These are phyloP conservation scores for Avena atlantica DNA, from an alignment of 176 grass and related monocot species.

Conservation along the genomic window DNA sequence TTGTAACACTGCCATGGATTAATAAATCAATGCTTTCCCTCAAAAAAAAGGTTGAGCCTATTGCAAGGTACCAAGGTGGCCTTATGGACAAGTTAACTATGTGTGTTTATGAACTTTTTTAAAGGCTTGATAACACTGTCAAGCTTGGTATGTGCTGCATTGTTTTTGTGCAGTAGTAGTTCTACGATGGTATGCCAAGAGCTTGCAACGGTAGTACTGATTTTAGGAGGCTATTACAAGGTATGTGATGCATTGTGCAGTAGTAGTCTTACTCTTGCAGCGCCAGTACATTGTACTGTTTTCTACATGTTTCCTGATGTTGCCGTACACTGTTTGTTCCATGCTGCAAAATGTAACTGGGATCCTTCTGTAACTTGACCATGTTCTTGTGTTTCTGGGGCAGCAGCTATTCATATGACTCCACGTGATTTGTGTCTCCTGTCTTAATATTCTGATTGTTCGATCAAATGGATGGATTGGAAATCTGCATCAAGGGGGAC, in stretches of 20 bases:
- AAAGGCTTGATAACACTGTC: not conserved
- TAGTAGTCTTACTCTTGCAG: not conserved
- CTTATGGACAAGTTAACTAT: not conserved
- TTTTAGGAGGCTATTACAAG: not conserved
- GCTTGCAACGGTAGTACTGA: not conserved
- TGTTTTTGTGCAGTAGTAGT: not conserved
- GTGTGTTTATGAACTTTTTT: constrained; percentile 19
- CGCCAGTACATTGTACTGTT: constrained; percentile 1
- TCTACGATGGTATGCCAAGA: not conserved
- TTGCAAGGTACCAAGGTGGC: not conserved
- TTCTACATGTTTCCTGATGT: not conserved
- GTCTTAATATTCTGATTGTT: not conserved
- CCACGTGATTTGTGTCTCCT: constrained; percentile 4
- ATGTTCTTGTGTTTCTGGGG: constrained; percentile 13
- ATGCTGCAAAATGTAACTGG: constrained; percentile 21
- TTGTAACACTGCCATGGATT: no score
- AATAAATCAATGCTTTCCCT: no score
- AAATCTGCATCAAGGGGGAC: not conserved
- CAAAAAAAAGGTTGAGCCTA: not conserved
- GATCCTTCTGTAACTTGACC: constrained; percentile 1
- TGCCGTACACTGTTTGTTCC: not conserved
- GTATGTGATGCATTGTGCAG: not conserved
- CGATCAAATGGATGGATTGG: not conserved
- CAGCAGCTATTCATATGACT: not conserved
- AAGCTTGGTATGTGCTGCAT: constrained; percentile 4